Base-by-base conservation (phyloP, 202 grass and related monocot species). In the Sporobolus alterniflorus region DNA sequence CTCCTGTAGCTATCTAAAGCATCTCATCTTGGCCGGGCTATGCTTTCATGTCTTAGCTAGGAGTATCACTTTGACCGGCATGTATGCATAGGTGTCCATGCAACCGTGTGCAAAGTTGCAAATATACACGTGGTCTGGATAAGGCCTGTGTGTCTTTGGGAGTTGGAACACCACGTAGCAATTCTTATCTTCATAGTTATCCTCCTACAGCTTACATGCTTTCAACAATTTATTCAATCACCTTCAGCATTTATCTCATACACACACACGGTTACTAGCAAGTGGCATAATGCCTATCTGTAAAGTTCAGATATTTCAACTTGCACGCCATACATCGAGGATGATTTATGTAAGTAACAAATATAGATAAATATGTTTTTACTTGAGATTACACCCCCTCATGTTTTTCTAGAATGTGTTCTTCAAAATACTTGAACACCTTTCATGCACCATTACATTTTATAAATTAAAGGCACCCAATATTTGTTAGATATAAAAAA, bases 161-260 rank as follows among this genome's bases (percentile, higher is more conserved):
- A 64, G 54, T 12, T 85, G 77, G 59, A 81, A 71, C 77, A 60
- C 77, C 64, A 82, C 87, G 87, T 82, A 33, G 65, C 71, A 59
- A 42, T 82, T 77, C 87, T 77, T 82, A 85, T 89, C 87, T 31
- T 15, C 82, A 85, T 77, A 72, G 28, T 59, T 85, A 85, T 81
- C 82, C 54, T 67, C 61, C 16, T 40, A 20, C 20, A 0, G 29
- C 13, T 66, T 50, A 30, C 26, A 2, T 25, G 11, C 36, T 78
- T 65, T 36, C 0, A 15, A 54, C 15, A 17, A 62, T n/a, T 63
- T 49, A 74, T 69, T 49, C 74, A 32, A 8, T 73, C 41, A 40
- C 26, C 41, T 46, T 25, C 40, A n/a, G n/a, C n/a, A n/a, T n/a
- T n/a, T n/a, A n/a, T n/a, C n/a, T n/a, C n/a, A n/a, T n/a, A n/a